A percentile compares a stretch with the other conserved stretches of the same genome.
Evolutionary conservation across 768 basidiomycete species (phyloP).

Genomic region (Amanita molliuscula): DNA sequence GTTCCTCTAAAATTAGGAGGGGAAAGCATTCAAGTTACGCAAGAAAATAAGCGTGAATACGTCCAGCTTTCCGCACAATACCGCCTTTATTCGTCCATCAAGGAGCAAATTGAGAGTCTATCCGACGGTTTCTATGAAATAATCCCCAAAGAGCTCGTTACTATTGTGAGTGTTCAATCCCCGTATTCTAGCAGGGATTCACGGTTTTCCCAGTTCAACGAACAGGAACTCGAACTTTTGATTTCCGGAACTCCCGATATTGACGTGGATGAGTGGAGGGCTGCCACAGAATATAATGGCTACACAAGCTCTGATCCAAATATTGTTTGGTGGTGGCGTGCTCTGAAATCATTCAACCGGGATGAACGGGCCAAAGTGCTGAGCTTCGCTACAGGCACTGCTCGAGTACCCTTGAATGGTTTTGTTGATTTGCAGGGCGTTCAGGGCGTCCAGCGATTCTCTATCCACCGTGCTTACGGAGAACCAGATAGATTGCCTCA

Average conservation of each 20-base stretch:
- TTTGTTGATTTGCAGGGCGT: conserved; percentile 95
- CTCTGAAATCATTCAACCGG: conserved; percentile 92
- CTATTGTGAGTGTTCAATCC: conserved; percentile 54
- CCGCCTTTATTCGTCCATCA: conserved; percentile 86
- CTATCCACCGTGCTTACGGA: conserved; percentile 90
- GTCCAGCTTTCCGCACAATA: conserved; percentile 94
- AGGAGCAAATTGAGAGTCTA: conserved; percentile 88
- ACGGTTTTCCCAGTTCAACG: conserved; percentile 60
- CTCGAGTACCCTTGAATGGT: conserved; percentile 87
- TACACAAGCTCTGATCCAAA: conserved; percentile 87
- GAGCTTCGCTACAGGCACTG: conserved; percentile 92
- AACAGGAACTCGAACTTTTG: conserved; percentile 86
- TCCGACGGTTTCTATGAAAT: conserved; percentile 94
- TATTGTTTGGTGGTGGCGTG: conserved; percentile 99
- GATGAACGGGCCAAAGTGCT: conserved; percentile 95
- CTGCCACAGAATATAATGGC: conserved; percentile 85
- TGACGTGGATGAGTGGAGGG: conserved; percentile 95
- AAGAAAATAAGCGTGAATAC: conserved; percentile 95
- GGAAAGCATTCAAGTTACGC: conserved; percentile 76
- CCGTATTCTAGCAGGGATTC: conserved; percentile 7
- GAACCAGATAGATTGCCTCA: conserved; percentile 78
- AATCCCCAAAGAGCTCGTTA: conserved; percentile 90
- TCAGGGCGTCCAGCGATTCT: conserved; percentile 90
- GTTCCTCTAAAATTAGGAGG: conserved; percentile 84
- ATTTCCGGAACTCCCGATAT: conserved; percentile 98